Evolutionary conservation across 257 asterid genomes (phyloP).

Genomic region (Euphrasia confusa): DNA sequence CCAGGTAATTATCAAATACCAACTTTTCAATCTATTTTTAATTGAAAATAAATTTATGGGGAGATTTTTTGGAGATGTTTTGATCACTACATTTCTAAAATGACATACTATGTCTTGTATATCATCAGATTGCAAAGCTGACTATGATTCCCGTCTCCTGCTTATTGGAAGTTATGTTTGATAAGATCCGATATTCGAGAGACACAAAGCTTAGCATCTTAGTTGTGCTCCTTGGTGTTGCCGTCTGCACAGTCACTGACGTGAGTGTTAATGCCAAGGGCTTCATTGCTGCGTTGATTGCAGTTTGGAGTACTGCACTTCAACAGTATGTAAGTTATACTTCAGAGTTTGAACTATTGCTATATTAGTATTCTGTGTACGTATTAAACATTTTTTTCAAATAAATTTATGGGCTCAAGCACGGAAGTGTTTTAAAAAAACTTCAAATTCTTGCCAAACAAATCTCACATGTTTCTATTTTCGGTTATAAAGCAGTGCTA

Average conservation of each 20-base stretch:
- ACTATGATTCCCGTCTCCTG: slow-evolving; percentile 97
- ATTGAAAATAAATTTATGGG: background rate
- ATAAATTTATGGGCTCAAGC: slow-evolving; percentile 10
- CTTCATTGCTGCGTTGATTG: slow-evolving; percentile 82
- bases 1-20: slow-evolving; percentile 58
- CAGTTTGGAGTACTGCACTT: slow-evolving; percentile 91
- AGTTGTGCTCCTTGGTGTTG: slow-evolving; percentile 86
- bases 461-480: slow-evolving; percentile 1
- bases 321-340: slow-evolving; percentile 87
- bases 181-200: slow-evolving; percentile 82
- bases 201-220: slow-evolving; percentile 87
- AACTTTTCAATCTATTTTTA: slow-evolving; percentile 7
- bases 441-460: slow-evolving; percentile 12
- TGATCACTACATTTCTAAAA: slow-evolving; percentile 15
- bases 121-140: slow-evolving; percentile 86
- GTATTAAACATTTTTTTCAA: background rate
- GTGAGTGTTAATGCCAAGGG: slow-evolving; percentile 90
- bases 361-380: slow-evolving; percentile 4
- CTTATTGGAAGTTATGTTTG: slow-evolving; percentile 78
- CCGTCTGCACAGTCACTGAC: slow-evolving; percentile 89
- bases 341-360: slow-evolving; percentile 15
- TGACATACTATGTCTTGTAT: slow-evolving; percentile 26
- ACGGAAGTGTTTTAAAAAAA: slow-evolving; percentile 7
- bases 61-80: background rate
- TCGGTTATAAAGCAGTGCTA: slow-evolving; percentile 9